Evolutionary conservation across 2,329 filamentous ascomycete genomes (phyloP).

Genomic region (Dactylonectria macrodidyma): DNA sequence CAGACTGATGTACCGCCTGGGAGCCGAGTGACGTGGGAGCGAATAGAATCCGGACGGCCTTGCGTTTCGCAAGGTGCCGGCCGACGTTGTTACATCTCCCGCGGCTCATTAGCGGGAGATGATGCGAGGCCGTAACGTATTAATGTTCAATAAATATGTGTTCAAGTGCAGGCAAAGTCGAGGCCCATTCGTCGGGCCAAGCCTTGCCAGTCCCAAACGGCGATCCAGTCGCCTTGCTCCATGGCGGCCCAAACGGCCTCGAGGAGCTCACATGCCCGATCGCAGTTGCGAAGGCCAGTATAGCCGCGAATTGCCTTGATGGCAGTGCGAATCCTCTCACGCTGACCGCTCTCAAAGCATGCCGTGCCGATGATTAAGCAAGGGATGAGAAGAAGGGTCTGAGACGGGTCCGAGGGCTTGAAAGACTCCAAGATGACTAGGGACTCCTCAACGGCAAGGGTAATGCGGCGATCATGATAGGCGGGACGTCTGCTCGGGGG

Average conservation of each 20-base stretch:
- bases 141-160: constrained; percentile 28
- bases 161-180: constrained; percentile 68
- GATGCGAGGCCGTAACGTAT: constrained; percentile 27
- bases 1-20: constrained; percentile 33
- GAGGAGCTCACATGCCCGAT: constrained; percentile 67
- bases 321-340: constrained; percentile 65
- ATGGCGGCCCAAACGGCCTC: constrained; percentile 73
- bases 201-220: constrained; percentile 76
- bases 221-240: constrained; percentile 69
- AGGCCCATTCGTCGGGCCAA: constrained; percentile 68
- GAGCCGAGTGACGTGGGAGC: constrained; percentile 10
- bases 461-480: constrained; percentile 67
- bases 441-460: constrained; percentile 69
- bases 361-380: constrained; percentile 74
- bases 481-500: constrained; percentile 63
- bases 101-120: constrained; percentile 19
- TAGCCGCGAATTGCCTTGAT: constrained; percentile 69
- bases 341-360: constrained; percentile 67
- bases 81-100: constrained; percentile 9
- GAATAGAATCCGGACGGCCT: constrained; percentile 24
- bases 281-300: constrained; percentile 72
- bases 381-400: constrained; percentile 73
- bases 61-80: constrained; percentile 6
- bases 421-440: constrained; percentile 69
- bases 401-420: constrained; percentile 69